Conservation (phyloP, 169 alveolate species). For the Theileria equi region DNA sequence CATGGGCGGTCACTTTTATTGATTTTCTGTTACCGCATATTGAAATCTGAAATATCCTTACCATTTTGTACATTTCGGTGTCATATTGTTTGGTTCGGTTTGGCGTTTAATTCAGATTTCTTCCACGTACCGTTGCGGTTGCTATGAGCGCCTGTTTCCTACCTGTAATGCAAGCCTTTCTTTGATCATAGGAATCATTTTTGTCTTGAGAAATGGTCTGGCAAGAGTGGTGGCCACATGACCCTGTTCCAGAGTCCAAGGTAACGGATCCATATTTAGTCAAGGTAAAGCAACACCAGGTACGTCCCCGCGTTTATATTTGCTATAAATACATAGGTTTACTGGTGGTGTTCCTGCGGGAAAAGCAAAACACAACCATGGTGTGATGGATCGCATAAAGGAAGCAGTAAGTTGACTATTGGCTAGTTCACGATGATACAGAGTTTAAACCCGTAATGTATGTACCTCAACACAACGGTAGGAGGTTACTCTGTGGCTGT, state of each 20-base stretch:
- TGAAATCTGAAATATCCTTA: no score
- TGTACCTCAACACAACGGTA: constrained; percentile 73
- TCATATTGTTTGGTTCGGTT: no score
- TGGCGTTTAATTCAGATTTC: no score
- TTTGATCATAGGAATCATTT: no score
- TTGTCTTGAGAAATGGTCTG: constrained; percentile 63
- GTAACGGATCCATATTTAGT: constrained; percentile 73
- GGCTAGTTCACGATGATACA: background rate
- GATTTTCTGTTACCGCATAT: no score
- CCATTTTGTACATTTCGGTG: no score
- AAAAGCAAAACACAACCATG: constrained; percentile 72
- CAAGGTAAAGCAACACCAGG: constrained; percentile 70
- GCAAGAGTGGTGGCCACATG: constrained; percentile 80
- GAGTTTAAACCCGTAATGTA: constrained; percentile 79
- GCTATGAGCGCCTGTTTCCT: no score
- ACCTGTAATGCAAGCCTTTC: no score
- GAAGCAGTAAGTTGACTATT: constrained; percentile 55
- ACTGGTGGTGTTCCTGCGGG: constrained; percentile 80
- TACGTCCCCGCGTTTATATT: constrained; percentile 7
- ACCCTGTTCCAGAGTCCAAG: constrained; percentile 72
- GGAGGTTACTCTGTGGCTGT: constrained; percentile 77
- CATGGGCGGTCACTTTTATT: no score
- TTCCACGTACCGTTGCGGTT: no score
- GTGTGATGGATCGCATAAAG: constrained; percentile 77
- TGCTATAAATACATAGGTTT: constrained; percentile 55